These are phyloP conservation scores for Elsinoe batatas DNA, from an alignment of 2,329 filamentous ascomycete species.

Conservation along the genomic window DNA sequence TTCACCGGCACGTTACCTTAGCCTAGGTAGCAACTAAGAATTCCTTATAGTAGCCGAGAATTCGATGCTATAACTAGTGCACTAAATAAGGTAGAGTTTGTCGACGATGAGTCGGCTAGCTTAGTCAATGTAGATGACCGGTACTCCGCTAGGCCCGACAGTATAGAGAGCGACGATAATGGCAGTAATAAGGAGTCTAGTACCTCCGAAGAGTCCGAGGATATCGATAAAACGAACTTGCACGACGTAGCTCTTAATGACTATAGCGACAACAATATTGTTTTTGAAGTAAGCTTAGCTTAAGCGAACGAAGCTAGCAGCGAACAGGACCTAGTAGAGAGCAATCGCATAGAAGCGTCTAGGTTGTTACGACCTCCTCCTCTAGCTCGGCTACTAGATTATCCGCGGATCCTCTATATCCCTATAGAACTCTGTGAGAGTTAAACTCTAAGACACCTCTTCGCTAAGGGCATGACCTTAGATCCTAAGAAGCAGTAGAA, in stretches of 20 bases:
- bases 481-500: slow-evolving; percentile 76
- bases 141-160: slow-evolving; percentile 30
- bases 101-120: slow-evolving; percentile 41
- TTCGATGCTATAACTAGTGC: slow-evolving; percentile 87
- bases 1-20: too few relatives aligned
- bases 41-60: slow-evolving; percentile 55
- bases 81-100: slow-evolving; percentile 68
- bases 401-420: slow-evolving; percentile 77
- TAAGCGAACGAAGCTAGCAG: not conserved
- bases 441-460: slow-evolving; percentile 79
- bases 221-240: too few relatives aligned
- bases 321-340: not conserved
- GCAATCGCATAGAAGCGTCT: slow-evolving; percentile 9
- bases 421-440: slow-evolving; percentile 99
- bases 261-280: slow-evolving; percentile 19
- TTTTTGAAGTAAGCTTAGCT: not conserved
- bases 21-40: too few relatives aligned
- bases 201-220: slow-evolving; percentile 27
- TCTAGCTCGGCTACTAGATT: slow-evolving; percentile 35
- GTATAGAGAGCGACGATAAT: slow-evolving; percentile 25
- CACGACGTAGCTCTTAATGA: too few relatives aligned
- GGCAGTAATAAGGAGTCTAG: slow-evolving; percentile 34
- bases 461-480: slow-evolving; percentile 63
- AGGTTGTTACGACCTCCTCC: slow-evolving; percentile 32
- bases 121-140: slow-evolving; percentile 30